phyloP scores from a whole-genome alignment of 169 alveolate genomes.

The Cryptosporidium sp. region DNA sequence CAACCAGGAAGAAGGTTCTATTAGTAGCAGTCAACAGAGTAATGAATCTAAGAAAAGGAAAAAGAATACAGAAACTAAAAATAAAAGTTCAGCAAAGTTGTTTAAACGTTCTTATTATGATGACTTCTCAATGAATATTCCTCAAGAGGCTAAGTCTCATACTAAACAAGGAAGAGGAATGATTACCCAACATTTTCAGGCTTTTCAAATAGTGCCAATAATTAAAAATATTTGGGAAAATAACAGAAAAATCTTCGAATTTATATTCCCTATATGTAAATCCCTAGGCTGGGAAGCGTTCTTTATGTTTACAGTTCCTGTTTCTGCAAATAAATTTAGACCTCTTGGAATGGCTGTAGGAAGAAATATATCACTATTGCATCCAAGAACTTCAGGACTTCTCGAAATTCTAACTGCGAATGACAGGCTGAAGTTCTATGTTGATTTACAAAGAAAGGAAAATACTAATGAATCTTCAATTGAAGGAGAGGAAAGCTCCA shows the following conservation, averaged over 20 bases:
- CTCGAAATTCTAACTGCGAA: conserved; percentile 82
- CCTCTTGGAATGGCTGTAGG: conserved; percentile 79
- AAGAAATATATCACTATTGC: conserved; percentile 77
- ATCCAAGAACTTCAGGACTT: conserved; percentile 82
- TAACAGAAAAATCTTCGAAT: conserved; percentile 81
- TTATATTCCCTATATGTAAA: conserved; percentile 83
- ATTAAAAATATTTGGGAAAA: conserved; percentile 82
- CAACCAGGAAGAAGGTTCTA: background rate
- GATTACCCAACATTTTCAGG: conserved; percentile 83
- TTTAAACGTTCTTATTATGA: conserved; percentile 44
- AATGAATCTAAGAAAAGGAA: conserved; percentile 30
- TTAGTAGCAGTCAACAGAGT: conserved; percentile 10
- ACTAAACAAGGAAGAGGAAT: conserved; percentile 82
- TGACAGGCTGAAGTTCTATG: conserved; percentile 39
- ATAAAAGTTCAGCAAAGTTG: conserved; percentile 12
- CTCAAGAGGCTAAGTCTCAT: conserved; percentile 76
- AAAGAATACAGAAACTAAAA: background rate
- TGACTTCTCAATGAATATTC: conserved; percentile 59
- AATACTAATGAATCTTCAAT: background rate
- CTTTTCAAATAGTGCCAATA: conserved; percentile 86
- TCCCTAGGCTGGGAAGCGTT: conserved; percentile 81
- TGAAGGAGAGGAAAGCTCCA: conserved; percentile 76
- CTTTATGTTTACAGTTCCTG: conserved; percentile 85
- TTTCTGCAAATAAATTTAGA: conserved; percentile 85
- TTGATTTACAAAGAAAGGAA: conserved; percentile 63